Evolutionary conservation across 2,329 filamentous ascomycete genomes (phyloP).

Genomic region (Pezicula neosporulosa): DNA sequence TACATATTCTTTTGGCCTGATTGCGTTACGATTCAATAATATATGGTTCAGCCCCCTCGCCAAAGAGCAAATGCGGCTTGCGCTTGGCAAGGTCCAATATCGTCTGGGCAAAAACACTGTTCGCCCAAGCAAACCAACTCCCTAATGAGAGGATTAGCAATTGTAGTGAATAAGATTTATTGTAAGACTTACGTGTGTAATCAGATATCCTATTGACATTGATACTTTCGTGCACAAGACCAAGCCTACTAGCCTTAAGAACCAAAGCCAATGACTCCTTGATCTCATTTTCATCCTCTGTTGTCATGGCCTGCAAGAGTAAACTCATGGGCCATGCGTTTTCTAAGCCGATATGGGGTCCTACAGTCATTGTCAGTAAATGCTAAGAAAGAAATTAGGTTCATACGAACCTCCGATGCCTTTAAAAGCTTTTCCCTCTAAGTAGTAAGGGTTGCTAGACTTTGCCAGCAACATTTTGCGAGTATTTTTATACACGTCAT

Average conservation of each 20-base stretch:
- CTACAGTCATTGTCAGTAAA: conserved; percentile 27
- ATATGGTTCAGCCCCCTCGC: conserved; percentile 57
- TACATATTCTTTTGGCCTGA: too few species aligned
- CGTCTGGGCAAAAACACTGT: conserved; percentile 91
- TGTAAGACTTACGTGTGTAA: conserved; percentile 66
- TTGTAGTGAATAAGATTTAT: conserved; percentile 2
- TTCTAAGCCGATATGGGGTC: conserved; percentile 72
- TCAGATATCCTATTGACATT: conserved; percentile 66
- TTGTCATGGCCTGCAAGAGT: conserved; percentile 87
- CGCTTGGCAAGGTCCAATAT: conserved; percentile 85
- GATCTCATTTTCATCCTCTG: conserved; percentile 81
- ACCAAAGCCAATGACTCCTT: conserved; percentile 68
- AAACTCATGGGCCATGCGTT: conserved; percentile 98
- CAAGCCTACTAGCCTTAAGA: conserved; percentile 69
- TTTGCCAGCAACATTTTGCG: conserved; percentile 56
- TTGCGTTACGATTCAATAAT: conserved; percentile 23
- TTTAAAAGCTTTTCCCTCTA: conserved; percentile 71
- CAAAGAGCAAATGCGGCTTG: conserved; percentile 86
- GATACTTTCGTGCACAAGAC: conserved; percentile 88
- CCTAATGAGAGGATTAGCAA: conserved; percentile 32
- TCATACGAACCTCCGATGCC: conserved; percentile 75
- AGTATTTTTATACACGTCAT: conserved; percentile 83
- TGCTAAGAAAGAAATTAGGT: background rate
- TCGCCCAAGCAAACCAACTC: conserved; percentile 98
- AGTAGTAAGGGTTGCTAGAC: conserved; percentile 75